Evolutionary conservation across 2,329 filamentous ascomycete species (phyloP), one percentile per base, ranked within the genome.

Genomic region (Davidsoniella eucalypti): DNA sequence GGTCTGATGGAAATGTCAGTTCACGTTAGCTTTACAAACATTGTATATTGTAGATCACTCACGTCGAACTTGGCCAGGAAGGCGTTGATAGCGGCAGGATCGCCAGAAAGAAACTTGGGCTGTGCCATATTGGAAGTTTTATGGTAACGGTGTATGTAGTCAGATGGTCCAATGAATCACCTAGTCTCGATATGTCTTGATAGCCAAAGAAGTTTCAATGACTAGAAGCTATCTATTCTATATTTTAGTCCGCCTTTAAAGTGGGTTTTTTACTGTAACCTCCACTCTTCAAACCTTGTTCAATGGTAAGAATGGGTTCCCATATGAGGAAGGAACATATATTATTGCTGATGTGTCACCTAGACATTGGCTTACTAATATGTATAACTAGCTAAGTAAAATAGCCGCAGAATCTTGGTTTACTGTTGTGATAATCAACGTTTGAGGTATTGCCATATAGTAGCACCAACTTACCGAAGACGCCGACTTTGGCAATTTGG

Each of bases 61-160:
- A 94, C 92, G 70, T 98, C 92, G 61, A 95, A 98, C 61, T 78
- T 78, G 66, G 86, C 82, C 54, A 98, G 70, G 63, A 98, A 98
- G 47, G 82, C 80, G 46, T 82, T 76, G 57, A 95, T 84, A 42
- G 76, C 84, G 52, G 75, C 69, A 55, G 75, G 73, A 61, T 96
- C 80, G 63, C 88, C 88, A 37, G 82, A 90, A 56, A 98, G 72
- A 61, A 88, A 73, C 56, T 73, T 73, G n/a, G 76, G 60, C 54
- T 63, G 57, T 21, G 61, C 54, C 64, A 67, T 66, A 9, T 25
- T 47, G 21, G 5, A 23, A 23, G 5, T 23, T 5, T 23, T 23
- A 23, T 9, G 2, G 17, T 18, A 36, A 29, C 16, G 25, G 26
- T 5, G 18, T 45, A 45, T 12, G 36, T 17, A 26, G 42, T 44